Percentiles rank a stretch among this genome's conserved stretches.
These are phyloP conservation scores for Phytophthora agathidicida DNA, from an alignment of 352 stramenopile genomes.

Conservation along the genomic window DNA sequence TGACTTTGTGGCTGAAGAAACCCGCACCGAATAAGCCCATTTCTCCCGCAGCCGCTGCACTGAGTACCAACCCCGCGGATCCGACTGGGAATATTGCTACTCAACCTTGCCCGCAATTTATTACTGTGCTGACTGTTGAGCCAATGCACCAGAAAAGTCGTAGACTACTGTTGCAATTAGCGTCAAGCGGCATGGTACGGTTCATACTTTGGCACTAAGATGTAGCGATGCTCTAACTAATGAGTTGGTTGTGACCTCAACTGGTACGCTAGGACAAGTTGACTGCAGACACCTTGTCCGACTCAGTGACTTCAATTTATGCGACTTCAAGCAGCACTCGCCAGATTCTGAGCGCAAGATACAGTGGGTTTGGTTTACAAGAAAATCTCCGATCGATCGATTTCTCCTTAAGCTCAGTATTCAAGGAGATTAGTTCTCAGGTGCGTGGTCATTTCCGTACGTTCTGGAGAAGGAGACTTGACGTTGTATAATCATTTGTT, in stretches of 20 bases:
- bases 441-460: slow-evolving; percentile 22
- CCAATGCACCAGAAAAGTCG: slow-evolving; percentile 34
- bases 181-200: slow-evolving; percentile 22
- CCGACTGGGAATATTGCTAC: neutral
- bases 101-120: slow-evolving; percentile 10
- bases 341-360: slow-evolving; percentile 35
- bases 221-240: neutral
- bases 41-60: neutral
- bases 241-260: neutral
- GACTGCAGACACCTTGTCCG: slow-evolving; percentile 18
- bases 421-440: slow-evolving; percentile 67
- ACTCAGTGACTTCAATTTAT: slow-evolving; percentile 16
- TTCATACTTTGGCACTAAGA: neutral
- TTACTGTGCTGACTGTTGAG: slow-evolving; percentile 22
- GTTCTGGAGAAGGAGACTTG: neutral
- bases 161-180: slow-evolving; percentile 35
- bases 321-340: neutral
- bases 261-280: slow-evolving; percentile 14
- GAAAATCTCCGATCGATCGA: slow-evolving; percentile 7
- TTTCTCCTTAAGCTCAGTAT: slow-evolving; percentile 42
- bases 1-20: slow-evolving; percentile 38
- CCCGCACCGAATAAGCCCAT: neutral
- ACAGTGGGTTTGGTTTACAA: slow-evolving; percentile 45
- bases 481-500: slow-evolving; percentile 2
- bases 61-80: neutral